phyloP scores from a whole-genome alignment of 345 rosid genomes.

The Heritiera littoralis region DNA sequence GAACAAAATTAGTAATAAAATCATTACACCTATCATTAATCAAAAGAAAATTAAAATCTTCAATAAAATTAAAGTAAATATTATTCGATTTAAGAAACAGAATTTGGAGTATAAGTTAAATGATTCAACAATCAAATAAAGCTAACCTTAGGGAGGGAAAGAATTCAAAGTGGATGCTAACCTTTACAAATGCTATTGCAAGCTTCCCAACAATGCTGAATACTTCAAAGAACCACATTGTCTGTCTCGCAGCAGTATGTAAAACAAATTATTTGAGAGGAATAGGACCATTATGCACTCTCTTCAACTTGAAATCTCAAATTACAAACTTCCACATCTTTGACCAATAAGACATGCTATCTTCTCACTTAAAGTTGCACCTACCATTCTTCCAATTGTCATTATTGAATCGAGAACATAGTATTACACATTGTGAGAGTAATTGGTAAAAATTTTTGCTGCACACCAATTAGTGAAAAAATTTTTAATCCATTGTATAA shows the following conservation, averaged over 20 bases:
- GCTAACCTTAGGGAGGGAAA: not conserved
- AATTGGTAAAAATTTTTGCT: not conserved
- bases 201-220: conserved; percentile 51
- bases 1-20: too few relatives aligned
- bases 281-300: too few relatives aligned
- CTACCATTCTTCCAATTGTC: conserved; percentile 36
- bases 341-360: conserved; percentile 40
- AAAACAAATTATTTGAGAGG: not conserved
- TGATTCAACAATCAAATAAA: not conserved
- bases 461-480: too few relatives aligned
- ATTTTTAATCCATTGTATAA: too few relatives aligned
- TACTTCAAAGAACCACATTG: conserved; percentile 50
- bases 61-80: too few relatives aligned
- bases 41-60: too few relatives aligned
- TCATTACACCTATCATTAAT: too few relatives aligned
- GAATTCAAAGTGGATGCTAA: conserved; percentile 11
- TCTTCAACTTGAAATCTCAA: too few relatives aligned
- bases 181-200: conserved; percentile 54
- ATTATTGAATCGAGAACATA: conserved; percentile 36
- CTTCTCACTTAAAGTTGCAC: conserved; percentile 24
- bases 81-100: too few relatives aligned
- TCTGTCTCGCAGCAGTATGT: conserved; percentile 29
- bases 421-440: conserved; percentile 21
- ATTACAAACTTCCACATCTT: conserved; percentile 29
- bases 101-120: not conserved